Base-by-base conservation (phyloP, 148 eudicot genomes). In the Cornus controversa region DNA sequence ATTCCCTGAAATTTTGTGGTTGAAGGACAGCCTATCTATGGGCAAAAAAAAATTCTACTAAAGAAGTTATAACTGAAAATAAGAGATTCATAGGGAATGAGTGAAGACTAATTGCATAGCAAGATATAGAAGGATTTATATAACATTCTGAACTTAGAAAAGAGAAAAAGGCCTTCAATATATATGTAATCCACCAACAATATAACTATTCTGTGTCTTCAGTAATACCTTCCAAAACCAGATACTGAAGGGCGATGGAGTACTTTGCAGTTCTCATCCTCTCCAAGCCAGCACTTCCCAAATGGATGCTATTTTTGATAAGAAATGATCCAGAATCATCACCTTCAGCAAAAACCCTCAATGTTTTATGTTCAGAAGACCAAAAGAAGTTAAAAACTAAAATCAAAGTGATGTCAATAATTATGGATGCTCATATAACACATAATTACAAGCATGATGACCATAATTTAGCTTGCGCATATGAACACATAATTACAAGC, bases 221-320 rank as follows among this genome's bases (percentile, higher is more conserved):
- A 23, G 65, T 75, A 69, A 93, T 71, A 75, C 80, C 93, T 81
- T 93, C 93, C 75, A 91, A 76, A 78, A 84, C 83, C 71, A 95
- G 86, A 84, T 89, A 82, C 50, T 93, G 97, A 75, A 93, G 96
- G 70, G 97, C 90, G 77, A 89, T 83, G 77, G 94, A 89, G 90
- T 93, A 95, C 76, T 80, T 95, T 10, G 97, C 99, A 75, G 67
- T 81, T 76, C 45, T 86, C 64, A 50, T 80, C 37, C 71, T 74
- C 74, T 31, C 73, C 6, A 40, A 71, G 42, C 66, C 75, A 34
- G 73, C 75, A 72, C 28, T 71, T 60, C 84, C 80, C 26, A 37
- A 28, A 69, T 47, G 28, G 79, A 77, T 31, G 57, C 37, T 79
- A 27, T 78, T 82, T 73, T 77, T 85, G n/a, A 91, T 75, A 70